A percentile compares a stretch with the other conserved stretches of the same genome.
These are phyloP conservation scores for Geosmithia putterillii DNA, from an alignment of 2,329 filamentous ascomycete species.

Conservation along the genomic window DNA sequence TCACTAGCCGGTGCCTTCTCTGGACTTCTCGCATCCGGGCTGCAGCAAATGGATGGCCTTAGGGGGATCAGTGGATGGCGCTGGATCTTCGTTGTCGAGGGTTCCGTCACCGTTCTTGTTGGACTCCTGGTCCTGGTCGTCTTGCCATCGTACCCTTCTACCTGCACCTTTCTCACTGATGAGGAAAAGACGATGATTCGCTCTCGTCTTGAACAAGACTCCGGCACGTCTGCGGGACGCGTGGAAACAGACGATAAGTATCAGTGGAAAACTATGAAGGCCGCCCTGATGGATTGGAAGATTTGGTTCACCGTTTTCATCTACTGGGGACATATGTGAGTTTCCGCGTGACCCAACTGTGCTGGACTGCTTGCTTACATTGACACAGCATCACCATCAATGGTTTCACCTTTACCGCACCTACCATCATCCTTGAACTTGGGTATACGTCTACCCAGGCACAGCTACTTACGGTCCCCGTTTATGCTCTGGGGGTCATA, in stretches of 20 bases:
- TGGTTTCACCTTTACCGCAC: constrained; percentile 16
- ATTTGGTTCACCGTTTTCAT: constrained; percentile 21
- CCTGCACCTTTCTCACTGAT: neutral
- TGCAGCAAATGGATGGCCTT: constrained; percentile 10
- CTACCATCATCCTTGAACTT: constrained; percentile 25
- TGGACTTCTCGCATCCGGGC: constrained; percentile 9
- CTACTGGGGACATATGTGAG: constrained; percentile 19
- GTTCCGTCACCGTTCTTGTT: constrained; percentile 16
- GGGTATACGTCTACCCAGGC: constrained; percentile 19
- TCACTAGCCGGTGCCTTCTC: constrained; percentile 12
- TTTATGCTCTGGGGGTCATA: constrained; percentile 3
- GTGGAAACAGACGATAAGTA: constrained; percentile 2
- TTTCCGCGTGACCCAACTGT: neutral
- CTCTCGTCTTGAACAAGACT: neutral
- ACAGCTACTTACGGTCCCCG: constrained; percentile 8
- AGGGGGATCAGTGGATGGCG: constrained; percentile 9
- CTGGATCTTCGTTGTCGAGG: constrained; percentile 13
- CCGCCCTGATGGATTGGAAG: constrained; percentile 28
- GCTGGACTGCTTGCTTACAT: neutral
- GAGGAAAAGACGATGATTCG: constrained; percentile 2
- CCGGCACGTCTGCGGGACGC: neutral
- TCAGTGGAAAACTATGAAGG: constrained; percentile 4
- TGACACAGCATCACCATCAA: constrained; percentile 5
- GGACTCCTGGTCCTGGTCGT: constrained; percentile 32
- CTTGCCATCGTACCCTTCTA: constrained; percentile 17